Evolutionary conservation across 1,284 basidiomycete genomes (phyloP), one percentile per base, ranked within the genome.

Genomic region (Heimioporus retisporus): DNA sequence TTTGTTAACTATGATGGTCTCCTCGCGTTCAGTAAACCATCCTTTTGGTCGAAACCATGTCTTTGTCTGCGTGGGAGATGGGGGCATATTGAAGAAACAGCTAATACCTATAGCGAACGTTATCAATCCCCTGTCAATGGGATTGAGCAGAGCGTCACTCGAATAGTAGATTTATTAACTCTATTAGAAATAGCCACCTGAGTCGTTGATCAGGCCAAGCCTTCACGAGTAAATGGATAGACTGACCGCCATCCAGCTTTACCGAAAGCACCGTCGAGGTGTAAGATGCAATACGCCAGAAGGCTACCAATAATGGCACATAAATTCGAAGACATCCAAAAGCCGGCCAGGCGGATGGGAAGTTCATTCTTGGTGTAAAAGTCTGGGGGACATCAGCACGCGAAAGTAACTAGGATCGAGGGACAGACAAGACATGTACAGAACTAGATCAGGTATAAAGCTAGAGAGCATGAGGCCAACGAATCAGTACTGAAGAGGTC

Each of bases 11-110:
- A 86, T 81, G 64, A 90, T 90, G 5, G 81, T 82, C 71, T 86
- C 86, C 66, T 88, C 83, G 40, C 83, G 75, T 59, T 85, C 82
- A 2, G 81, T 86, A 76, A 93, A 93, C 90, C 91, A 93, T 0
- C 91, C 91, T 48, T 90, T 88, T 0, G 87, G 87, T 43, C 90
- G 78, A 79, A 86, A 91, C 86, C 89, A 88, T 0, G 86, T 79
- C 68, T 87, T 89, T 4, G 90, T 92, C 72, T 91, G 88, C 2
- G 89, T 90, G 0, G 91, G 90, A 4, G 86, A 84, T n/a, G 88
- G 84, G 0, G 90, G 90, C 90, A 93, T 90, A 69, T 83, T 81
- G 80, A 90, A 88, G 81, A 90, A 93, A 0, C 89, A 88, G 1
- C 81, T 75, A 25, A 92, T 59, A 2, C 90, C 91, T 65, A 92